phyloP scores from a whole-genome alignment of 345 rosid species.

The Citropsis articulata region DNA sequence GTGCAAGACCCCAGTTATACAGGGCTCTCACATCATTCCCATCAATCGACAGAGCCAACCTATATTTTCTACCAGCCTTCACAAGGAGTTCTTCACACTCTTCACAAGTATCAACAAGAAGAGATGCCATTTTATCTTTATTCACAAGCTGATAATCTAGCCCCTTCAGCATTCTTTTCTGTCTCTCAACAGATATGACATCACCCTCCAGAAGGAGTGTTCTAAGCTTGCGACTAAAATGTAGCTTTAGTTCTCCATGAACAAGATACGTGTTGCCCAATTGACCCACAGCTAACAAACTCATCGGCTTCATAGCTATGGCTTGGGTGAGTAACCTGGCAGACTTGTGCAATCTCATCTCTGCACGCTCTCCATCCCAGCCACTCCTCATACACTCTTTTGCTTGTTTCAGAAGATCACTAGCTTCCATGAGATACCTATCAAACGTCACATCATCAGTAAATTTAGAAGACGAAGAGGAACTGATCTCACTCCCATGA shows the following conservation, averaged over 20 bases:
- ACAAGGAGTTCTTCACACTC: constrained; percentile 71
- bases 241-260: constrained; percentile 67
- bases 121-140: constrained; percentile 42
- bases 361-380: constrained; percentile 42
- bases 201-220: constrained; percentile 38
- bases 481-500: constrained; percentile 20
- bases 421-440: constrained; percentile 53
- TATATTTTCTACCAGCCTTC: constrained; percentile 64
- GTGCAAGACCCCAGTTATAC: constrained; percentile 79
- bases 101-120: constrained; percentile 53
- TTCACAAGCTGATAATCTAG: constrained; percentile 16
- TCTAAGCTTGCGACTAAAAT: constrained; percentile 59
- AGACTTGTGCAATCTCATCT: constrained; percentile 42
- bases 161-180: constrained; percentile 26
- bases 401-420: constrained; percentile 50
- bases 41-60: constrained; percentile 57
- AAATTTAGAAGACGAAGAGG: constrained; percentile 38
- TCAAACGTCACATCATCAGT: constrained; percentile 49
- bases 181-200: constrained; percentile 23
- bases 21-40: constrained; percentile 61
- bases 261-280: constrained; percentile 71
- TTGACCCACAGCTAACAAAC: constrained; percentile 67
- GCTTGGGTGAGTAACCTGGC: constrained; percentile 53
- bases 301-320: constrained; percentile 56
- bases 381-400: constrained; percentile 34